These are phyloP conservation scores for Geranium incanum DNA, from an alignment of 441 rosid species.

Conservation along the genomic window DNA sequence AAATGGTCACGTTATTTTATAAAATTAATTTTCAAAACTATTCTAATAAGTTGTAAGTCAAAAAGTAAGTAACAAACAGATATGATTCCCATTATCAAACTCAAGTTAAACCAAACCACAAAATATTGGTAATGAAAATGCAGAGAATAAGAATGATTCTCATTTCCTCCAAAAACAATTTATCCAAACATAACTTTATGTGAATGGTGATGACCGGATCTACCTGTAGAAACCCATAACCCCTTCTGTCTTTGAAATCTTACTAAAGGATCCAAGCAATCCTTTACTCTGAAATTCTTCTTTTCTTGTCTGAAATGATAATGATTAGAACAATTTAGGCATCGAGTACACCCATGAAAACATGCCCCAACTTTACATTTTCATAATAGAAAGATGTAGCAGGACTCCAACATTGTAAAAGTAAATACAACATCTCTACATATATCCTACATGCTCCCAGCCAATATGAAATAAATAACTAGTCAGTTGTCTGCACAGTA, in stretches of 20 bases:
- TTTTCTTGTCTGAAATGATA: slow-evolving; percentile 63
- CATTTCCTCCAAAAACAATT: too few species aligned
- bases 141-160: too few species aligned
- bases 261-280: slow-evolving; percentile 55
- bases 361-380: slow-evolving; percentile 3
- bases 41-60: too few species aligned
- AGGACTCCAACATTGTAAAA: not conserved
- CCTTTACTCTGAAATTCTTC: slow-evolving; percentile 67
- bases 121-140: too few species aligned
- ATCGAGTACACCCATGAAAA: not conserved
- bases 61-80: too few species aligned
- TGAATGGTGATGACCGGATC: slow-evolving; percentile 20
- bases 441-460: not conserved
- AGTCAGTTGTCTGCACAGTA: not conserved
- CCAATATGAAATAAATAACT: too few species aligned
- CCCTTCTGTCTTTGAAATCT: slow-evolving; percentile 73
- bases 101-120: too few species aligned
- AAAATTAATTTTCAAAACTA: too few species aligned
- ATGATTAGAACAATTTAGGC: slow-evolving; percentile 14
- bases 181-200: slow-evolving; percentile 3
- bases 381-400: not conserved
- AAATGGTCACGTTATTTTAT: too few species aligned
- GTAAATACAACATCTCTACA: not conserved
- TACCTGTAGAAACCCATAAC: slow-evolving; percentile 82
- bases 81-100: too few species aligned